phyloP scores from a whole-genome alignment of 1,139 yeast species.

The Arxiozyma telluris region DNA sequence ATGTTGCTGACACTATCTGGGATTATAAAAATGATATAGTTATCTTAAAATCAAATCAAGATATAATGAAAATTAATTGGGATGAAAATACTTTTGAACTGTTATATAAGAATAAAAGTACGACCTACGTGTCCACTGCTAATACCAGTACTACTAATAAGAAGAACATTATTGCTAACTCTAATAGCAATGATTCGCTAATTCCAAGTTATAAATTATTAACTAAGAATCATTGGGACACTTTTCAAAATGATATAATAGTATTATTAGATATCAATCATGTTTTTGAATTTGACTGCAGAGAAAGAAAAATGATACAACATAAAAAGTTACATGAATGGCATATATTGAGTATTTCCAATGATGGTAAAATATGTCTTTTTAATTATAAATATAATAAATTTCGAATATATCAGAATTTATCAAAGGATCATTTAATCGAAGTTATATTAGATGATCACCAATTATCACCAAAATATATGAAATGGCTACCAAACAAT shows the following conservation, averaged over 20 bases:
- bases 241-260: slow-evolving; percentile 12
- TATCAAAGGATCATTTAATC: slow-evolving; percentile 39
- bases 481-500: slow-evolving; percentile 84
- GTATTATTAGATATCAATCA: slow-evolving; percentile 21
- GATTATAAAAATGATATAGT: slow-evolving; percentile 20
- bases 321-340: slow-evolving; percentile 44
- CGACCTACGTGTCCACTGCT: neutral
- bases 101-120: slow-evolving; percentile 14
- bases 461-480: slow-evolving; percentile 32
- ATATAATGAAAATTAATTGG: slow-evolving; percentile 13
- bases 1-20: slow-evolving; percentile 23
- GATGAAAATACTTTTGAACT: slow-evolving; percentile 8
- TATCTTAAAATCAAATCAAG: slow-evolving; percentile 18
- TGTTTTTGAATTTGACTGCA: slow-evolving; percentile 13
- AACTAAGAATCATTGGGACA: slow-evolving; percentile 27
- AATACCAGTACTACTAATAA: neutral
- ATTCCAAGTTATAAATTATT: slow-evolving; percentile 15
- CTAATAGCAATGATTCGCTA: neutral
- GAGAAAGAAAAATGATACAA: slow-evolving; percentile 11
- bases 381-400: slow-evolving; percentile 38
- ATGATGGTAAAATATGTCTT: slow-evolving; percentile 54
- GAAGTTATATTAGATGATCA: slow-evolving; percentile 37
- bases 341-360: slow-evolving; percentile 43
- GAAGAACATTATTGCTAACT: neutral
- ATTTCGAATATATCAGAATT: slow-evolving; percentile 47